Evolutionary conservation across 148 eudicot genomes (phyloP).

Genomic region (Camellia lanceoleosa): DNA sequence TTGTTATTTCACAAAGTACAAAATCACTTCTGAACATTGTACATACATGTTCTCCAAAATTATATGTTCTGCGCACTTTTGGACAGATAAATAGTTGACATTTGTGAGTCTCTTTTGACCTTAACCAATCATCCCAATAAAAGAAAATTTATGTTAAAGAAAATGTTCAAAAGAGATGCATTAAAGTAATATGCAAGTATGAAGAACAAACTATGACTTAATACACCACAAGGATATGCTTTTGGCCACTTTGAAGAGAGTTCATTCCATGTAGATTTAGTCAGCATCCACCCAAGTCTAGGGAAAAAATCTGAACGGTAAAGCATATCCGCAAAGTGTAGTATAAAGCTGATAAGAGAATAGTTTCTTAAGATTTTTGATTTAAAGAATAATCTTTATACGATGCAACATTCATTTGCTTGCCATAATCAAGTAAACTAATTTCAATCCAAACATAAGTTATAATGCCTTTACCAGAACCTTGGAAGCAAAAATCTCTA

Average conservation of each 20-base stretch:
- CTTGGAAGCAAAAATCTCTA: too few species aligned
- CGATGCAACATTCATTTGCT: background rate
- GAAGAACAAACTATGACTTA: slow-evolving; percentile 19
- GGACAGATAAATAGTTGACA: slow-evolving; percentile 94
- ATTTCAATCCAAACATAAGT: background rate
- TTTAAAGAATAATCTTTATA: background rate
- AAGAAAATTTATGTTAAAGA: slow-evolving; percentile 63
- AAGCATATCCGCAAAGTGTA: slow-evolving; percentile 59
- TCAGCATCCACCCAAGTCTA: slow-evolving; percentile 99
- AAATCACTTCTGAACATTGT: slow-evolving; percentile 1
- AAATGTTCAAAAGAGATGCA: slow-evolving; percentile 18
- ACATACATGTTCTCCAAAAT: slow-evolving; percentile 98
- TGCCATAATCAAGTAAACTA: background rate
- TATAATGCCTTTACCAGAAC: too few species aligned
- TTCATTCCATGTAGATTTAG: too few species aligned
- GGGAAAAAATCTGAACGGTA: slow-evolving; percentile 99
- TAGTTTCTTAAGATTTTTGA: background rate
- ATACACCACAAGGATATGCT: slow-evolving; percentile 84
- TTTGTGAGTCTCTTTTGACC: slow-evolving; percentile 86
- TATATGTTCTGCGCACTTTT: slow-evolving; percentile 96
- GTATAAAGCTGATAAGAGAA: background rate
- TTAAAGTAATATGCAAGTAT: background rate
- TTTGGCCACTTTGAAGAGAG: slow-evolving; percentile 98
- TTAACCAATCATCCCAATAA: slow-evolving; percentile 99
- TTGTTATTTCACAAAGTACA: background rate